phyloP scores from a whole-genome alignment of 148 eudicot species.

The Persicaria maculosa region DNA sequence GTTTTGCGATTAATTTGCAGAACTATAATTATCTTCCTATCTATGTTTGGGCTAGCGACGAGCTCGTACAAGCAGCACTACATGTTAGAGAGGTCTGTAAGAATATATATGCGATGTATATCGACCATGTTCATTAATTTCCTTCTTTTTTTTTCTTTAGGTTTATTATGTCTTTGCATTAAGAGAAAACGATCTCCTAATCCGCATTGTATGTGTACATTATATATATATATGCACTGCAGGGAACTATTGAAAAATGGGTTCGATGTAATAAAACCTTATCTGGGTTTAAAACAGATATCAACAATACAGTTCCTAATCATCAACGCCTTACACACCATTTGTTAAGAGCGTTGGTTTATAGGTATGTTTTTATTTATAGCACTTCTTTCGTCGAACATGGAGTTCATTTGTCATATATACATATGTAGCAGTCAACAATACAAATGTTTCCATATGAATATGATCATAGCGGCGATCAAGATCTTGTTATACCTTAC shows the following conservation, averaged over 20 bases:
- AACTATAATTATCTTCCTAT: conserved; percentile 13
- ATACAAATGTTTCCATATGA: too few relatives aligned
- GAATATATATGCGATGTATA: too few relatives aligned
- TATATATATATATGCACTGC: background rate
- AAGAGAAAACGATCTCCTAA: too few relatives aligned
- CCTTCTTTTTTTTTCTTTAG: too few relatives aligned
- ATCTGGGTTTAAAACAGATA: background rate
- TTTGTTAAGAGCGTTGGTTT: conserved; percentile 5
- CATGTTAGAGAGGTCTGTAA: conserved; percentile 25
- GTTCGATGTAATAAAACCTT: conserved; percentile 18
- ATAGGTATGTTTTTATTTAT: background rate
- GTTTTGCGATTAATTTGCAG: conserved; percentile 5
- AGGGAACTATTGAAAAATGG: conserved; percentile 28
- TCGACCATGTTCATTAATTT: too few relatives aligned
- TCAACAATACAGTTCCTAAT: conserved; percentile 11
- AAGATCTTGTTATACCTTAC: conserved; percentile 23
- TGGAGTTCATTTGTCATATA: too few relatives aligned
- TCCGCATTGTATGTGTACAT: too few relatives aligned
- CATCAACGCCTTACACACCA: conserved; percentile 21
- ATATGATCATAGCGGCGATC: conserved; percentile 13
- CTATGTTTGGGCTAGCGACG: conserved; percentile 23
- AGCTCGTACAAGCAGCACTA: conserved; percentile 29
- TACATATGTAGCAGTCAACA: too few relatives aligned
- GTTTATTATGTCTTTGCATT: too few relatives aligned
- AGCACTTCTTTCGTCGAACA: too few relatives aligned